phyloP scores from a whole-genome alignment of 305 asterid genomes.

The Rubia occidens region DNA sequence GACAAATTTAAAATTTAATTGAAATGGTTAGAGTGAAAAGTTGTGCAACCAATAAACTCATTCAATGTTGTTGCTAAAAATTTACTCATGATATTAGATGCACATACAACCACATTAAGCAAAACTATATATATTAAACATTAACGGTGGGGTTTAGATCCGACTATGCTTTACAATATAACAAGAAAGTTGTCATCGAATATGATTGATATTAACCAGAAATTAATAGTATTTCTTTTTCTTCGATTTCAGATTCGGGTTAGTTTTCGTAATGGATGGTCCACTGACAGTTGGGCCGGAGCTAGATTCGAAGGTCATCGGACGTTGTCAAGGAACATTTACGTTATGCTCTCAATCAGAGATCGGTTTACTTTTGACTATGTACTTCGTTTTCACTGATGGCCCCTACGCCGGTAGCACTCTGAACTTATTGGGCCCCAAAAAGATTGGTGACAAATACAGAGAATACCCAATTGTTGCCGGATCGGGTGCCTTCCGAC shows the following conservation, averaged over 20 bases:
- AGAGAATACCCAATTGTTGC: slow-evolving; percentile 27
- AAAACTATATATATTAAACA: too few relatives aligned
- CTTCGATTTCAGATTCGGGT: slow-evolving; percentile 1
- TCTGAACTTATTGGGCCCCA: slow-evolving; percentile 18
- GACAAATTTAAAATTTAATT: too few relatives aligned
- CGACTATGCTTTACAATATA: too few relatives aligned
- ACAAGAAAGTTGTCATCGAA: too few relatives aligned
- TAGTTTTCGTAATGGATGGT: slow-evolving; percentile 14
- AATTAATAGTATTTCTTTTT: too few relatives aligned
- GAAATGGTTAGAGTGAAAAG: too few relatives aligned
- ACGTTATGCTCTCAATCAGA: slow-evolving; percentile 14
- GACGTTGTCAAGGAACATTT: slow-evolving; percentile 22
- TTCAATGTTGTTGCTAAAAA: too few relatives aligned
- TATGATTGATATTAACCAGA: too few relatives aligned
- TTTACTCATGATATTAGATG: too few relatives aligned
- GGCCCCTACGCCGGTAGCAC: slow-evolving; percentile 24
- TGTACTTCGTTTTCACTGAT: slow-evolving; percentile 21
- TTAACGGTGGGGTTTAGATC: too few relatives aligned
- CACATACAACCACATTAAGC: too few relatives aligned
- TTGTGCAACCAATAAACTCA: too few relatives aligned
- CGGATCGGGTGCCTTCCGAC: slow-evolving; percentile 28
- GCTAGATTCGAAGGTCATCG: slow-evolving; percentile 15
- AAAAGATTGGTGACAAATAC: slow-evolving; percentile 2
- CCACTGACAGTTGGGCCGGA: slow-evolving; percentile 21
- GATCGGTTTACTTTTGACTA: slow-evolving; percentile 16